phyloP scores from a whole-genome alignment of 1,284 basidiomycete genomes.

The Thecaphora frezii region DNA sequence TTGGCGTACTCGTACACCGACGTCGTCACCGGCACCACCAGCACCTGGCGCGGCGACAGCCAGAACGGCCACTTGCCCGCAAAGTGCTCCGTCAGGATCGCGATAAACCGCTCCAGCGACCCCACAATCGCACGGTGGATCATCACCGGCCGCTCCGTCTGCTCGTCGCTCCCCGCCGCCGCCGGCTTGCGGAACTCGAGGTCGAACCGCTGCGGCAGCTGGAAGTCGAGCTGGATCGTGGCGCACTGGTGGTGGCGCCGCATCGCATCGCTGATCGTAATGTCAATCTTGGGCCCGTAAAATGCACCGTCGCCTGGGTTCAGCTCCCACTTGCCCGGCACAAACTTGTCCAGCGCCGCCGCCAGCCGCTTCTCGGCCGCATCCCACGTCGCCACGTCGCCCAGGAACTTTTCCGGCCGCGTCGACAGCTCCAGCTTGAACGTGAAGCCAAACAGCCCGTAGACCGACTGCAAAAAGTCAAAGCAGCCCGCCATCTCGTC shows the following conservation, averaged over 20 bases:
- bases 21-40: constrained; percentile 89
- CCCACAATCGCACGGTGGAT: constrained; percentile 97
- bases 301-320: constrained; percentile 93
- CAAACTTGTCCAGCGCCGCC: constrained; percentile 79
- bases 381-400: constrained; percentile 86
- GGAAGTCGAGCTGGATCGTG: constrained; percentile 98
- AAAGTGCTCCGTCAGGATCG: constrained; percentile 95
- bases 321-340: constrained; percentile 87
- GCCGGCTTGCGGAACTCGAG: constrained; percentile 76
- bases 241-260: constrained; percentile 92
- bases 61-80: constrained; percentile 99
- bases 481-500: constrained; percentile 84
- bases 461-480: constrained; percentile 86
- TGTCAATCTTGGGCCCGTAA: constrained; percentile 78
- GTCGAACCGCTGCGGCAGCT: constrained; percentile 96
- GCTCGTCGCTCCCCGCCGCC: constrained; percentile 55
- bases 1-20: constrained; percentile 85
- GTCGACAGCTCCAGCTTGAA: constrained; percentile 95
- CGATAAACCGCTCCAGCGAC: constrained; percentile 91
- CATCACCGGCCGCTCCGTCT: constrained; percentile 84
- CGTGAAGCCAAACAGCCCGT: constrained; percentile 95
- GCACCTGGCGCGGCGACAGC: constrained; percentile 89
- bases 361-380: constrained; percentile 86
- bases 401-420: constrained; percentile 91
- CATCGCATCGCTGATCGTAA: constrained; percentile 89